Conservation (phyloP, 129 eudicot species). For the Gnaphalium uliginosum region DNA sequence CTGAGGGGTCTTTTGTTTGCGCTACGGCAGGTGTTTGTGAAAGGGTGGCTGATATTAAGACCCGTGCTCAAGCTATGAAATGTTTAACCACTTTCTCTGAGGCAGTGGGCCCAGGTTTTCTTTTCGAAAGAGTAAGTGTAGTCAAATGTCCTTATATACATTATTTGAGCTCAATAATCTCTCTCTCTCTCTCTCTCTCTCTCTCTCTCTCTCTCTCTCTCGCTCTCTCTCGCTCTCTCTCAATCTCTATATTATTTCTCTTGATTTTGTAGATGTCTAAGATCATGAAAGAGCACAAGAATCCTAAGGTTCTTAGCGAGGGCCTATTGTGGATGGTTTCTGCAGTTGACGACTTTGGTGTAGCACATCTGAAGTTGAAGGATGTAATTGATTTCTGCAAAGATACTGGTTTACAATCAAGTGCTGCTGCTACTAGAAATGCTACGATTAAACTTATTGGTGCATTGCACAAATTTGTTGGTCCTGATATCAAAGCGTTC, state of each 20-base stretch:
- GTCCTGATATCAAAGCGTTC: conserved; percentile 95
- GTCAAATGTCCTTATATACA: not conserved
- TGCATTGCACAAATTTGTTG: conserved; percentile 79
- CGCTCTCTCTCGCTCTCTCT: not conserved
- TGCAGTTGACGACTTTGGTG: conserved; percentile 93
- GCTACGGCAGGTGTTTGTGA: conserved; percentile 72
- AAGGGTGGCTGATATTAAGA: conserved; percentile 98
- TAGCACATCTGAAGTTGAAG: conserved; percentile 77
- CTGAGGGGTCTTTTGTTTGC: not conserved
- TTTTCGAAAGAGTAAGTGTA: conserved; percentile 85
- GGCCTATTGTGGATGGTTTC: conserved; percentile 97
- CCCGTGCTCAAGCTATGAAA: conserved; percentile 91
- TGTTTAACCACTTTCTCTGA: conserved; percentile 91
- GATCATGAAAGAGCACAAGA: conserved; percentile 99
- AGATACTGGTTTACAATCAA: conserved; percentile 93
- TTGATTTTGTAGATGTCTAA: conserved; percentile 57
- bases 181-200: not conserved
- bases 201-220: not conserved
- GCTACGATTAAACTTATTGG: conserved; percentile 90
- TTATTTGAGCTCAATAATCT: not conserved
- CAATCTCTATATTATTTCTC: not conserved
- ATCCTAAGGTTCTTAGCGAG: conserved; percentile 98
- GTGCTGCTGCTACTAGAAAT: conserved; percentile 99
- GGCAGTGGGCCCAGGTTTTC: conserved; percentile 94
- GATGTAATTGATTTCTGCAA: conserved; percentile 98